phyloP scores from a whole-genome alignment of 1,284 basidiomycete genomes.

The Tilletia indica region DNA sequence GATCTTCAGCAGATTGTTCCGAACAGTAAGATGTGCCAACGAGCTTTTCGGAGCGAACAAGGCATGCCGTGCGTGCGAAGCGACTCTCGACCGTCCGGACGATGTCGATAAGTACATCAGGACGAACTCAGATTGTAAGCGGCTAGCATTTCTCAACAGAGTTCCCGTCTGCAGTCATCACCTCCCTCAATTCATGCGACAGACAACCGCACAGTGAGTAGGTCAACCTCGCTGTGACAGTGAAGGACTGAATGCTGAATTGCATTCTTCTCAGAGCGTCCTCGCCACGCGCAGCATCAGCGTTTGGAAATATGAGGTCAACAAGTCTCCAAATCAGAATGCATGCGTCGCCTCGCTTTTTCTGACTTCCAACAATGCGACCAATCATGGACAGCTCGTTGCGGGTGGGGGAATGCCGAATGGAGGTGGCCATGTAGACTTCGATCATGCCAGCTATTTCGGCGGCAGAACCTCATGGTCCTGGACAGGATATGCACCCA shows the following conservation, averaged over 20 bases:
- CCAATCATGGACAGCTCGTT: not conserved
- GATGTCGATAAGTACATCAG: conserved; percentile 18
- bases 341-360: not conserved
- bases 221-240: no score
- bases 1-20: not conserved
- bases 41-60: conserved; percentile 30
- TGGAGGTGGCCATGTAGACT: no score
- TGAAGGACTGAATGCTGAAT: no score
- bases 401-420: not conserved
- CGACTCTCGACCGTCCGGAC: conserved; percentile 27
- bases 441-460: no score
- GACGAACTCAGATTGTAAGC: not conserved
- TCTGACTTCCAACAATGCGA: no score
- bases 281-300: conserved; percentile 30
- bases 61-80: conserved; percentile 35
- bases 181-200: conserved; percentile 29
- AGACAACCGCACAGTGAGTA: conserved; percentile 27
- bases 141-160: conserved; percentile 17
- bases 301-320: conserved; percentile 35
- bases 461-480: no score
- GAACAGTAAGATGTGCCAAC: conserved; percentile 30
- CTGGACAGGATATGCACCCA: no score
- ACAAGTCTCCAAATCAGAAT: not conserved
- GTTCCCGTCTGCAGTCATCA: conserved; percentile 23
- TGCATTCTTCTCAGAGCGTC: conserved; percentile 22